Evolutionary conservation across 768 basidiomycete genomes (phyloP).

Genomic region (Termitomyces sp.): DNA sequence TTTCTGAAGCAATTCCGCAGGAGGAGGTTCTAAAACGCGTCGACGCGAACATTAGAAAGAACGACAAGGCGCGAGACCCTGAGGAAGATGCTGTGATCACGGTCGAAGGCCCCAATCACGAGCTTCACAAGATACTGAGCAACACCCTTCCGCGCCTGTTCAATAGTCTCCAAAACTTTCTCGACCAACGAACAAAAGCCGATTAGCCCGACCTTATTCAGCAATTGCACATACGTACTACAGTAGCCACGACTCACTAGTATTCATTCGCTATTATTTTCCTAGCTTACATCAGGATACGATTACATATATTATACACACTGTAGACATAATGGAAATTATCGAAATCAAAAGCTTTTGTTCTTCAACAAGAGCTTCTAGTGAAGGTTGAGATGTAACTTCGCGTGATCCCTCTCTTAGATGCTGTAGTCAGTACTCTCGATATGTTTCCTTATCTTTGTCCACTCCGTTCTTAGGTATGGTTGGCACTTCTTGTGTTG

Average conservation of each 20-base stretch:
- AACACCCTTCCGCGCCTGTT: conserved; percentile 6
- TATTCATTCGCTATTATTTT: background rate
- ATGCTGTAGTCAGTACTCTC: no score
- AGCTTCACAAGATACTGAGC: conserved; percentile 1
- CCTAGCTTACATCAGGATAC: background rate
- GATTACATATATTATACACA: no score
- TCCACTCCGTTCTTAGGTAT: no score
- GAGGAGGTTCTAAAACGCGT: conserved; percentile 9
- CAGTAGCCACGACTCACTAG: background rate
- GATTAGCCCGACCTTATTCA: background rate
- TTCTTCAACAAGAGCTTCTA: no score
- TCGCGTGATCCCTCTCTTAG: no score
- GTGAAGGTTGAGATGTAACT: no score
- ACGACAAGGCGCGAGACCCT: background rate
- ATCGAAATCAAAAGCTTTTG: no score
- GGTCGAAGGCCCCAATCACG: background rate
- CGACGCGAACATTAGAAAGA: background rate
- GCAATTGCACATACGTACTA: no score
- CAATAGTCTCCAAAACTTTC: conserved; percentile 7
- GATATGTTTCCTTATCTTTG: no score
- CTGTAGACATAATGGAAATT: no score
- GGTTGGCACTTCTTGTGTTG: no score
- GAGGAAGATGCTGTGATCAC: background rate
- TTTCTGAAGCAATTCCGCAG: background rate
- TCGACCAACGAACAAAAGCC: conserved; percentile 2